phyloP scores from a whole-genome alignment of 805 yeast species.

The Saturnispora quitensis region DNA sequence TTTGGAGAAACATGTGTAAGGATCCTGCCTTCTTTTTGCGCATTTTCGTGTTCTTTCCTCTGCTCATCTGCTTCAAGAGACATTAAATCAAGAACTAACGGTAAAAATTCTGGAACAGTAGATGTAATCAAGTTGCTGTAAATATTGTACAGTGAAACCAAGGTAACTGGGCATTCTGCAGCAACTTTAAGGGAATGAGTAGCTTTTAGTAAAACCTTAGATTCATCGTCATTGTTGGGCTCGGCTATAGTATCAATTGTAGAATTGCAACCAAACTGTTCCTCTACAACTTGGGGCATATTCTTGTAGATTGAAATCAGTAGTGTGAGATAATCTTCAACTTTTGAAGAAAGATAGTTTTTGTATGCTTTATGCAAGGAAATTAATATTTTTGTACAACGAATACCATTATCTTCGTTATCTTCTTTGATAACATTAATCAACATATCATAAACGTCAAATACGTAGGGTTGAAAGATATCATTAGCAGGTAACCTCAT shows the following conservation, averaged over 20 bases:
- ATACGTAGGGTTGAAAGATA: slow-evolving; percentile 62
- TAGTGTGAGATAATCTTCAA: slow-evolving; percentile 67
- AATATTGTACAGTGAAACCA: slow-evolving; percentile 85
- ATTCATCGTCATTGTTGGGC: slow-evolving; percentile 26
- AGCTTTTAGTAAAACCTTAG: slow-evolving; percentile 52
- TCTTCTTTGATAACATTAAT: slow-evolving; percentile 58
- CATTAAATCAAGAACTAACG: slow-evolving; percentile 68
- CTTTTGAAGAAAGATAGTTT: slow-evolving; percentile 53
- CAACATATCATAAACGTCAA: slow-evolving; percentile 48
- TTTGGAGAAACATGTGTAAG: slow-evolving; percentile 67
- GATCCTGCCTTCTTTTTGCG: slow-evolving; percentile 46
- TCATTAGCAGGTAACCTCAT: slow-evolving; percentile 81
- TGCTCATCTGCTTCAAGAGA: slow-evolving; percentile 79
- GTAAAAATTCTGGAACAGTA: slow-evolving; percentile 68
- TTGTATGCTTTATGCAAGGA: slow-evolving; percentile 81
- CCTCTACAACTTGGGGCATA: slow-evolving; percentile 65
- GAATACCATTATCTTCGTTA: slow-evolving; percentile 92
- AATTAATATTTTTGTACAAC: slow-evolving; percentile 82
- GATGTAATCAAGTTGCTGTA: slow-evolving; percentile 67
- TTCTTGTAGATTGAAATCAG: slow-evolving; percentile 72
- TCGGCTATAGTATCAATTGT: not conserved
- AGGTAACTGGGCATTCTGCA: slow-evolving; percentile 94
- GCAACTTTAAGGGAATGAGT: slow-evolving; percentile 81
- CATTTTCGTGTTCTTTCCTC: slow-evolving; percentile 48
- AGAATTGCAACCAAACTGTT: slow-evolving; percentile 41